phyloP scores from a whole-genome alignment of 1,284 basidiomycete genomes.

The Cystobasidiaceae sp. region DNA sequence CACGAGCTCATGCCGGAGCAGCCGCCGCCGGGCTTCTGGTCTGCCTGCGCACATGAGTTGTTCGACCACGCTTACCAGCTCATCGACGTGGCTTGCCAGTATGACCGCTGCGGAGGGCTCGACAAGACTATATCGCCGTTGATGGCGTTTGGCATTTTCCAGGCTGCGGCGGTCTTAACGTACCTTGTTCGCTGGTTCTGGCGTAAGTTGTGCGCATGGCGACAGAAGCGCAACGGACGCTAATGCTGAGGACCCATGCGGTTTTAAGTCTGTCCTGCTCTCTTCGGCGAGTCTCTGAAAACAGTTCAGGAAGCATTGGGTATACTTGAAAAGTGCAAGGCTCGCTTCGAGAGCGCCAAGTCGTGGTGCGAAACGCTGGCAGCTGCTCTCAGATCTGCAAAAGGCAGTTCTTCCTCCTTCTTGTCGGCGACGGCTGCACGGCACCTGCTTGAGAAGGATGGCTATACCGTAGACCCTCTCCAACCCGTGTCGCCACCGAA shows the following conservation, averaged over 20 bases:
- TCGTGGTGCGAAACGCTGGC: background rate
- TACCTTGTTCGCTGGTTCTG: background rate
- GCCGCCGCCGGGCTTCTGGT: background rate
- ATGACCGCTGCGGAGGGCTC: background rate
- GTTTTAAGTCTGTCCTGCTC: background rate
- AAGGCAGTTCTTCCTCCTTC: background rate
- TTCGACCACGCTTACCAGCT: background rate
- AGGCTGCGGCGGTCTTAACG: background rate
- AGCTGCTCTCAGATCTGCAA: background rate
- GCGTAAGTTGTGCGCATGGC: background rate
- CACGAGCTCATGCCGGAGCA: background rate
- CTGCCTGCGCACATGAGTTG: background rate
- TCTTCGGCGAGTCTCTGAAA: background rate
- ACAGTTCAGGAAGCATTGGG: background rate
- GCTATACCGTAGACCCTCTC: background rate
- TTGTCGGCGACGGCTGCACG: background rate
- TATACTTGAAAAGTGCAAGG: background rate
- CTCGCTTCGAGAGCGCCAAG: background rate
- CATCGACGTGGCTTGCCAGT: background rate
- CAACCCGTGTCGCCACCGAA: background rate
- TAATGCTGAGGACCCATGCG: too few relatives aligned
- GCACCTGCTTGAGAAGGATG: background rate
- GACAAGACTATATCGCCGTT: background rate
- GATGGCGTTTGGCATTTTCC: slow-evolving; percentile 1
- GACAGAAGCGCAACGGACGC: too few relatives aligned